Base-by-base conservation (phyloP, 306 rosid genomes). In the Amphicarpaea edgeworthii region DNA sequence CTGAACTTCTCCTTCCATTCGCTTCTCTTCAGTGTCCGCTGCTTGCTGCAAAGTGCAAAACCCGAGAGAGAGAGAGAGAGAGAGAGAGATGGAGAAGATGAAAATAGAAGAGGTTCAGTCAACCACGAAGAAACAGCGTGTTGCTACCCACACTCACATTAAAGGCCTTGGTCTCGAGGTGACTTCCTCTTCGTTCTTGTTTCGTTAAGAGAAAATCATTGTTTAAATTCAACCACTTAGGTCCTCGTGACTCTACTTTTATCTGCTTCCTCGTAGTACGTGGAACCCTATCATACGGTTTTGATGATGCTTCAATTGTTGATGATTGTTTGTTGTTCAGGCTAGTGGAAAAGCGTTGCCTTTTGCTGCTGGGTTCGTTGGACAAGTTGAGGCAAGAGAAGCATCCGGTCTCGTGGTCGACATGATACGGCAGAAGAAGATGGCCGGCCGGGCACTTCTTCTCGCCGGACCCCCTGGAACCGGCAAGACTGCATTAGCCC, bases 401-500 rank as follows among this genome's bases (percentile, higher is more conserved):
- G 97, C 97, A 6, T 60, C 91, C 10, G 98, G 98, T 54, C 91
- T 95, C 19, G 93, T 89, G 42, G 97, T 92, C 19, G 98, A 95
- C 73, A 95, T 95, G 97, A 92, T 95, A 41, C 88, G 97, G 8
- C 97, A 90, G 87, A 95, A 92, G 90, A 95, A 95, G 85, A 90
- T 95, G 97, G 98, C 98, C 28, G 98, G 98, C 15, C 88, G 85
- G 70, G 98, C 97, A n/a, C 95, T 95, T 68, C 87, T 92, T 40
- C 54, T 95, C n/a, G 98, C 97, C 14, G 98, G 98, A 64, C 98
- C 98, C 41, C 97, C 98, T 1, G 98, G 98, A 23, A 95, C 97
- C 12, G 98, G 98, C 47, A 95, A 95, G 86, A 95, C 98, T 3
- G 98, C 98, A 0, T 86, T 95, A 17, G 98, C 98, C 16, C 98